Evolutionary conservation across 345 rosid species (phyloP).

Genomic region (Syzygium grande): DNA sequence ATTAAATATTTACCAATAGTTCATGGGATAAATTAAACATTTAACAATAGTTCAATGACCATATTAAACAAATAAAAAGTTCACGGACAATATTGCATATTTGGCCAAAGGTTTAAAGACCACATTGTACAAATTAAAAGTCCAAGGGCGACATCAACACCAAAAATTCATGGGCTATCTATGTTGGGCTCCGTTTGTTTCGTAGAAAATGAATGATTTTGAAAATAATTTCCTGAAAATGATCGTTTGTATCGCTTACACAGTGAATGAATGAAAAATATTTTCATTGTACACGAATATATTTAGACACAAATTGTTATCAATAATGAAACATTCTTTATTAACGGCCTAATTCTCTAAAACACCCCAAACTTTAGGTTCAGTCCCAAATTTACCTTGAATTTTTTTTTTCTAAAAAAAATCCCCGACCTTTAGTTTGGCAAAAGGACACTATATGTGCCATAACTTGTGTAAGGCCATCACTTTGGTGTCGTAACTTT

Average conservation of each 20-base stretch:
- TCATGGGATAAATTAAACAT: neutral
- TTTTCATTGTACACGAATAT: neutral
- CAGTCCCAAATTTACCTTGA: too few relatives aligned
- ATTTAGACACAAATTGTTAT: neutral
- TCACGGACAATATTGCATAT: accelerated
- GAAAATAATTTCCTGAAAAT: neutral
- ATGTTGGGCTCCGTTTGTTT: neutral
- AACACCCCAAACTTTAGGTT: too few relatives aligned
- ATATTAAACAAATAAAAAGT: neutral
- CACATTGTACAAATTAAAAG: neutral
- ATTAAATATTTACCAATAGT: neutral
- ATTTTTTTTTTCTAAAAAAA: too few relatives aligned
- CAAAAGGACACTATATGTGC: too few relatives aligned
- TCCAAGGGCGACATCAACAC: neutral
- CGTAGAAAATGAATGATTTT: neutral
- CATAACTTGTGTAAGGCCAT: too few relatives aligned
- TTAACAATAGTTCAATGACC: accelerated
- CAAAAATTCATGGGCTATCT: neutral
- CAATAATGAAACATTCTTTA: neutral
- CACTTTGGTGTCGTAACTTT: too few relatives aligned
- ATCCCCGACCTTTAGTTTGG: too few relatives aligned
- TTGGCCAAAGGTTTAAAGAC: accelerated
- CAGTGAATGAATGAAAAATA: accelerated
- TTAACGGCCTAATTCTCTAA: too few relatives aligned
- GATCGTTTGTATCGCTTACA: neutral